These are phyloP conservation scores for Golubevia pallescens DNA, from an alignment of 1,284 basidiomycete genomes.

Conservation along the genomic window DNA sequence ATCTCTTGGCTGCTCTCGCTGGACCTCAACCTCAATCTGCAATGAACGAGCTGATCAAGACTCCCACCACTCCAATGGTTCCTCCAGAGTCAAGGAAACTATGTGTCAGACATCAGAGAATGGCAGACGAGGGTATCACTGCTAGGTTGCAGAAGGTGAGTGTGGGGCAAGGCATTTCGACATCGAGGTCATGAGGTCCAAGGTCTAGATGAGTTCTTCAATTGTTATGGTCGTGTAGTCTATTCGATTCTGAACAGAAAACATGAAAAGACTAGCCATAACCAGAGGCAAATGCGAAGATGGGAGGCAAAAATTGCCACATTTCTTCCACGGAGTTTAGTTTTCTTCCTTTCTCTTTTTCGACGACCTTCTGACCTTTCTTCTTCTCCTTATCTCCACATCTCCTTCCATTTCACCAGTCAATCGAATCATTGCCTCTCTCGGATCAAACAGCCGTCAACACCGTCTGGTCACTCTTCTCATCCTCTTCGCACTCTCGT, in stretches of 20 bases:
- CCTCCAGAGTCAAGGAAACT: too few species aligned
- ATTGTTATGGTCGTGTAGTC: neutral
- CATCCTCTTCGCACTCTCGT: slow-evolving; percentile 86
- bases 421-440: slow-evolving; percentile 87
- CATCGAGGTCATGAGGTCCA: neutral
- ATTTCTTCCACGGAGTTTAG: slow-evolving; percentile 8
- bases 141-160: slow-evolving; percentile 88
- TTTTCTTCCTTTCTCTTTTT: slow-evolving; percentile 1
- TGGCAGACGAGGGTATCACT: slow-evolving; percentile 95
- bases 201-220: too few species aligned
- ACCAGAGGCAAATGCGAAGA: neutral
- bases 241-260: neutral
- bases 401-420: slow-evolving; percentile 68
- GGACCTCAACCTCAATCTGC: neutral
- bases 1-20: slow-evolving; percentile 1
- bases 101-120: slow-evolving; percentile 89
- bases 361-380: slow-evolving; percentile 1
- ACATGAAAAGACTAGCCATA: neutral
- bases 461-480: slow-evolving; percentile 95
- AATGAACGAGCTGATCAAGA: too few species aligned
- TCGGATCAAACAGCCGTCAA: slow-evolving; percentile 88
- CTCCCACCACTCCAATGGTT: too few species aligned
- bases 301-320: slow-evolving; percentile 3
- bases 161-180: slow-evolving; percentile 12
- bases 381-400: slow-evolving; percentile 1